Conservation (phyloP, 1,284 basidiomycete genomes). For the Papiliotrema laurentii region DNA sequence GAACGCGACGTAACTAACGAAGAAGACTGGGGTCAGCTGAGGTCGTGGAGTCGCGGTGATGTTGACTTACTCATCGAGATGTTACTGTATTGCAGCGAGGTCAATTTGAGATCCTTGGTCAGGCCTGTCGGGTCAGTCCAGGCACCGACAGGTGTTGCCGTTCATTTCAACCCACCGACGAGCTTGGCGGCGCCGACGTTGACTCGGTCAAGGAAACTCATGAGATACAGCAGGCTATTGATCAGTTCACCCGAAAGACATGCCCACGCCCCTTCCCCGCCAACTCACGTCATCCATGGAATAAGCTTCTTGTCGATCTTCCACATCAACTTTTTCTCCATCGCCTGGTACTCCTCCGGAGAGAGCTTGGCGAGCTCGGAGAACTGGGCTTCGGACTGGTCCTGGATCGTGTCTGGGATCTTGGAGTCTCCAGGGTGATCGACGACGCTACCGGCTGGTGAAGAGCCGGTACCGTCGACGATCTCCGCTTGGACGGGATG, state of each 20-base stretch:
- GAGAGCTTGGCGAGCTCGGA: slow-evolving; percentile 28
- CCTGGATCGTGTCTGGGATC: slow-evolving; percentile 7
- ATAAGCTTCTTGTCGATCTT: slow-evolving; percentile 45
- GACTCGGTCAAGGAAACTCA: slow-evolving; percentile 52
- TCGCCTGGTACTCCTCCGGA: slow-evolving; percentile 32
- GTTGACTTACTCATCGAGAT: slow-evolving; percentile 40
- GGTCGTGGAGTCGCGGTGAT: neutral
- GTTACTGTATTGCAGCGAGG: slow-evolving; percentile 44
- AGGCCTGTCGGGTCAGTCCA: slow-evolving; percentile 27
- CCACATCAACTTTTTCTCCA: slow-evolving; percentile 40
- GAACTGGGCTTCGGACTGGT: slow-evolving; percentile 13
- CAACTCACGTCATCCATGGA: slow-evolving; percentile 49
- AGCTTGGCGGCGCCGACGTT: slow-evolving; percentile 49
- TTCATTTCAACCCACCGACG: slow-evolving; percentile 2
- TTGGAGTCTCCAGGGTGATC: neutral
- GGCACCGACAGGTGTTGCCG: neutral
- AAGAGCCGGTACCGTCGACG: neutral
- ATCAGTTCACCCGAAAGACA: neutral
- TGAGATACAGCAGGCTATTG: slow-evolving; percentile 35
- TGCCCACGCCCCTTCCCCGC: neutral
- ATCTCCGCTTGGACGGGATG: too few relatives aligned
- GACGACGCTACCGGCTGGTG: too few relatives aligned
- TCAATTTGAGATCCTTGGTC: slow-evolving; percentile 43
- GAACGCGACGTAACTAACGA: slow-evolving; percentile 48
- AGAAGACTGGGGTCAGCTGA: slow-evolving; percentile 30